phyloP scores from a whole-genome alignment of 2,329 filamentous ascomycete genomes.

The Cordyceps tenuipes region DNA sequence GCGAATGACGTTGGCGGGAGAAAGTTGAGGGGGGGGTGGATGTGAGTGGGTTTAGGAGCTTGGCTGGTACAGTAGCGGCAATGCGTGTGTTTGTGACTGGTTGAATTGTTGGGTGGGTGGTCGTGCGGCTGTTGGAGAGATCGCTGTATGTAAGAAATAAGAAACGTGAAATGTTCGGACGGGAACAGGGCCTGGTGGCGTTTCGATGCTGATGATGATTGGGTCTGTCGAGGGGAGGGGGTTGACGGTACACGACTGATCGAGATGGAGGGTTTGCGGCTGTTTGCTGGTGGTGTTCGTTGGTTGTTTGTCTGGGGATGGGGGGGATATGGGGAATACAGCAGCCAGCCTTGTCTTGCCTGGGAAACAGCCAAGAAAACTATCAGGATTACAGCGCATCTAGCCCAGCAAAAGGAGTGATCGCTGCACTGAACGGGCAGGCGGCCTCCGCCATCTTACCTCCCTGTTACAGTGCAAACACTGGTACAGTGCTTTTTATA shows the following conservation, averaged over 20 bases:
- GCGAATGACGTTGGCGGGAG: conserved; percentile 8
- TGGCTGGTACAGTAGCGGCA: conserved; percentile 2
- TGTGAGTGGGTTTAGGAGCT: not conserved
- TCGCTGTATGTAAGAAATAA: not conserved
- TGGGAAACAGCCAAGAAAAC: too few species aligned
- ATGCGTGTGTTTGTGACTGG: not conserved
- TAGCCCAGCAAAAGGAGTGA: too few species aligned
- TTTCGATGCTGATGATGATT: not conserved
- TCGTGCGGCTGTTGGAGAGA: not conserved
- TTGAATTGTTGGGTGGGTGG: conserved; percentile 2
- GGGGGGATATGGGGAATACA: too few species aligned
- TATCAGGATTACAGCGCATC: too few species aligned
- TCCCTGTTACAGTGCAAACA: too few species aligned
- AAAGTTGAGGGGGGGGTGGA: conserved; percentile 1
- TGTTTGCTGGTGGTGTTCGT: not conserved
- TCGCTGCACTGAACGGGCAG: too few species aligned
- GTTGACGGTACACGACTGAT: not conserved
- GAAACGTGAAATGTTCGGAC: not conserved
- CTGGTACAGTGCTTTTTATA: too few species aligned
- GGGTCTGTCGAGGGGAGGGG: not conserved
- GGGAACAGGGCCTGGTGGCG: not conserved
- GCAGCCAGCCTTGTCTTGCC: too few species aligned
- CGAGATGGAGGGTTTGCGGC: not conserved
- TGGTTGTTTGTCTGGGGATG: not conserved
- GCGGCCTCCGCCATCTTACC: too few species aligned